Evolutionary conservation across 1,284 basidiomycete species (phyloP).

Genomic region (Wolfiporia cocos): DNA sequence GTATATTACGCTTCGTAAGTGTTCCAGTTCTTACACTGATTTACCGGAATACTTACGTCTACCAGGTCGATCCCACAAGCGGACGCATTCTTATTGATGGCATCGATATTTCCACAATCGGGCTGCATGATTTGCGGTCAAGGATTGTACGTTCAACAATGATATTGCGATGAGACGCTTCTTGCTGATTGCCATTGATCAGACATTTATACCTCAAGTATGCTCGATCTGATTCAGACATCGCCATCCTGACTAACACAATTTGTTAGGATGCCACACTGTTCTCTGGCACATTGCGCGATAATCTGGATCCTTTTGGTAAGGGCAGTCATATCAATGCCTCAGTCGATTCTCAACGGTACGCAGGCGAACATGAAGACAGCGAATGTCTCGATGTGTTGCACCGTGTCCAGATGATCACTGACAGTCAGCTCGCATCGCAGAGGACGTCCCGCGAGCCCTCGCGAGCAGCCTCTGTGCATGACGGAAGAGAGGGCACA

Average conservation of each 20-base stretch:
- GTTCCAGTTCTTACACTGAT: background rate
- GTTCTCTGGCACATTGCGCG: conserved; percentile 82
- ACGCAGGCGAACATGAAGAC: conserved; percentile 71
- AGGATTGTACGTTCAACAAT: conserved; percentile 62
- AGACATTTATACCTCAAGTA: conserved; percentile 82
- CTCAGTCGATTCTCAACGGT: background rate
- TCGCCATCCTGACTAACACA: conserved; percentile 1
- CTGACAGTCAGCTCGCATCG: conserved; percentile 37
- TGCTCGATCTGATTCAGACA: background rate
- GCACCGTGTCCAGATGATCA: conserved; percentile 58
- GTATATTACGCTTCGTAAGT: conserved; percentile 79
- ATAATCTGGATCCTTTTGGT: conserved; percentile 86
- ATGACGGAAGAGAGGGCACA: conserved; percentile 27
- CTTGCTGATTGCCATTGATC: too few relatives aligned
- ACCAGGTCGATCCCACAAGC: conserved; percentile 66
- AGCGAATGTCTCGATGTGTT: conserved; percentile 68
- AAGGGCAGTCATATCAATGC: conserved; percentile 10
- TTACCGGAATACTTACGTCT: background rate
- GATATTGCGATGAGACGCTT: too few relatives aligned
- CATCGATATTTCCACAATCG: conserved; percentile 85
- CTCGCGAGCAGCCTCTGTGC: conserved; percentile 42
- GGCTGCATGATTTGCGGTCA: conserved; percentile 78
- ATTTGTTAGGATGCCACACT: conserved; percentile 62
- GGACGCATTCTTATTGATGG: conserved; percentile 85
- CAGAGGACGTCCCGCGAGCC: conserved; percentile 40